Base-by-base conservation (phyloP, 1,284 basidiomycete genomes). In the Afroboletus lepidellus region DNA sequence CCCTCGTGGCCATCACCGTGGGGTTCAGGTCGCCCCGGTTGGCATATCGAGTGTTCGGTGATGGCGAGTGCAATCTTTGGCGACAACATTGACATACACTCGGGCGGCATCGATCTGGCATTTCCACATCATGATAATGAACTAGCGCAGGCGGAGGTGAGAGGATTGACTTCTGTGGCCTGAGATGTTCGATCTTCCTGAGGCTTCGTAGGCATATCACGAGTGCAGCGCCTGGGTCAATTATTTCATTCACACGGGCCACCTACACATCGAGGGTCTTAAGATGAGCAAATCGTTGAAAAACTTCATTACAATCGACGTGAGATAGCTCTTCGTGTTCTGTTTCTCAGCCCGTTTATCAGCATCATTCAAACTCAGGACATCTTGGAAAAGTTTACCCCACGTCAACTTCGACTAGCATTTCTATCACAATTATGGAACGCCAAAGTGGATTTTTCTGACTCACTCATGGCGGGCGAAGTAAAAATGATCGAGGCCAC, bases 41-140 rank as follows among this genome's bases (percentile, higher is more conserved):
- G 97, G 97, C 97, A 99, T 70, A 99, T 99, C 54, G 97, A 99
- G 71, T 99, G 97, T 75, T 96, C 93, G 11, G 97, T 98, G 41
- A 99, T 99, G 97, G 96, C 95, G 15, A 92, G 86, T 53, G 94
- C 89, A 34, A 80, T 99, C 45, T 79, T 99, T 42, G 97, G 97
- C 8, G 81, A 90, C 52, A 87, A 86, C 53, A 94, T 99, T 85
- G 97, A 99, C 72, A 95, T 99, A 58, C 97, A 99, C 69, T 97
- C 94, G 7, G 97, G 97, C 43, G 97, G 97, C 13, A 86, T 94
- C 45, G 97, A 99, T 72, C 79, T 99, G 54, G 92, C 94, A 46
- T 99, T 99, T 76, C 97, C 97, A 5, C 97, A 99, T 74, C 97
- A 99, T 69, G 97, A 99, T 71, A 99, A 99, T 69, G 97, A 99